These are phyloP conservation scores for Aspergillus sp. DNA, from an alignment of 2,329 filamentous ascomycete species.

Conservation along the genomic window DNA sequence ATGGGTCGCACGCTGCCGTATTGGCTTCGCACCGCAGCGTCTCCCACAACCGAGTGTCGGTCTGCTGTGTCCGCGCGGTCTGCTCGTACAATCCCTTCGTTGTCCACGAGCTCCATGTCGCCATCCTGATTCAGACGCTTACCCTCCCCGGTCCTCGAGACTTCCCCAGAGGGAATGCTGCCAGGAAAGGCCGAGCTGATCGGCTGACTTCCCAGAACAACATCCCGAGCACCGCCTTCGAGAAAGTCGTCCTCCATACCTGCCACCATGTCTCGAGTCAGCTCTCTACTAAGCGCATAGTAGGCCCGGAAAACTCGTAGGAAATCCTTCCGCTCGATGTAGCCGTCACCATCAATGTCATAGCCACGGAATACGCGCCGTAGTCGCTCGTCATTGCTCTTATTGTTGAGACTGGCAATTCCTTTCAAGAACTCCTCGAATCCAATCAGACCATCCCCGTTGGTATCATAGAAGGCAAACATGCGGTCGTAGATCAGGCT, in stretches of 20 bases:
- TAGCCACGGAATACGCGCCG: conserved; percentile 81
- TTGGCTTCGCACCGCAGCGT: conserved; percentile 43
- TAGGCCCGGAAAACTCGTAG: conserved; percentile 89
- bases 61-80: conserved; percentile 62
- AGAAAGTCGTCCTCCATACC: conserved; percentile 76
- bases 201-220: conserved; percentile 73
- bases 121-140: conserved; percentile 66
- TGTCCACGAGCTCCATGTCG: conserved; percentile 64
- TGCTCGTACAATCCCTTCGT: conserved; percentile 60
- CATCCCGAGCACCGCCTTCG: conserved; percentile 72
- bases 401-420: conserved; percentile 65
- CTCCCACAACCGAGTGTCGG: conserved; percentile 62
- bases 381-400: conserved; percentile 65
- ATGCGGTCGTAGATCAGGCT: conserved; percentile 95
- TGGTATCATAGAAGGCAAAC: conserved; percentile 94
- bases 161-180: conserved; percentile 64
- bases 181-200: conserved; percentile 77
- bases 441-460: conserved; percentile 83
- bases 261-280: conserved; percentile 80
- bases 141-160: conserved; percentile 63
- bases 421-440: conserved; percentile 91
- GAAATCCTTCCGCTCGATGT: conserved; percentile 81
- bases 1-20: conserved; percentile 37
- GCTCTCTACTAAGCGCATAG: conserved; percentile 85
- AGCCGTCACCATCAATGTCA: conserved; percentile 86